Percentiles rank a stretch among this genome's conserved stretches.
Conservation (phyloP, 2,329 filamentous ascomycete genomes). For the Aphanocladium album region DNA sequence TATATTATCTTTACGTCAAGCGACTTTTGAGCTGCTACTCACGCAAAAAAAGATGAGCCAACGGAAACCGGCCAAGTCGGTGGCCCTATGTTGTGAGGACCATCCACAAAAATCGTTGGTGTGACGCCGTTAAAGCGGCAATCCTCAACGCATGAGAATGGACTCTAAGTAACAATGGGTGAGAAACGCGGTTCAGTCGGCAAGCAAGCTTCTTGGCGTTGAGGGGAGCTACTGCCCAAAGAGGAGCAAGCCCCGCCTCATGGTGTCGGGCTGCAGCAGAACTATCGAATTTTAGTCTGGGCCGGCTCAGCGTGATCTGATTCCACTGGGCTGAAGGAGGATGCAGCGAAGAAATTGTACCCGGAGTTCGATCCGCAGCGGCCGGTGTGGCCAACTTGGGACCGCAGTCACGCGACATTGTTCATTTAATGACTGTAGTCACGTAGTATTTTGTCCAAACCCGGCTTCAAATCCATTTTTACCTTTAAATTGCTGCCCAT, state of each 20-base stretch:
- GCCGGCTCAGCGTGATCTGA: not conserved
- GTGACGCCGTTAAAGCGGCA: not conserved
- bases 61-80: not conserved
- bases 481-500: not conserved
- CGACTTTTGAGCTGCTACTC: not conserved
- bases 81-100: not conserved
- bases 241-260: not conserved
- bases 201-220: not conserved
- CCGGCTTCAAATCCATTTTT: not conserved
- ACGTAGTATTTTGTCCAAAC: no score
- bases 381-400: not conserved
- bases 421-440: not conserved
- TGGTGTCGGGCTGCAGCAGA: not conserved
- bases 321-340: not conserved
- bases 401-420: not conserved
- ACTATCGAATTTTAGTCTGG: not conserved
- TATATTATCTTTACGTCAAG: not conserved
- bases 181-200: not conserved
- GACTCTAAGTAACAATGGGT: not conserved
- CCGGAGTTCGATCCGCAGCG: not conserved
- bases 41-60: not conserved
- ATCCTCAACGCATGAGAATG: not conserved
- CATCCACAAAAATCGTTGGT: not conserved
- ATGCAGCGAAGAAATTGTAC: not conserved
- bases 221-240: not conserved